Conservation (phyloP, 2,329 filamentous ascomycete species). For the Orbilia oligospora region DNA sequence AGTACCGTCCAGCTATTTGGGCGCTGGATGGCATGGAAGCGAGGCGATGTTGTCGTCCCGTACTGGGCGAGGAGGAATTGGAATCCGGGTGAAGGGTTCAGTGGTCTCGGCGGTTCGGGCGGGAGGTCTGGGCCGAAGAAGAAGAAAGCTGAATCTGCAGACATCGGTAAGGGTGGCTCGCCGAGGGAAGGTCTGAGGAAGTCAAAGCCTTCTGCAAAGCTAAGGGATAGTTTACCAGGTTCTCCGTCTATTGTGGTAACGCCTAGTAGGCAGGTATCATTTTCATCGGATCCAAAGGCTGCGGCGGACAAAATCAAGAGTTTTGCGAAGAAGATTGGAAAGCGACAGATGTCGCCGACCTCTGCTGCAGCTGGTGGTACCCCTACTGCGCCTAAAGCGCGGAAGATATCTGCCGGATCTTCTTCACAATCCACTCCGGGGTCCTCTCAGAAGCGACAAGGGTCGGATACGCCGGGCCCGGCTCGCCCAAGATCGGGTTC, state of each 20-base stretch:
- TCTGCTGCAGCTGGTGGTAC: conserved; percentile 16
- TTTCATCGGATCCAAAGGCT: conserved; percentile 53
- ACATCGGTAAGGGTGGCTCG: conserved; percentile 49
- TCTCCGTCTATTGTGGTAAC: conserved; percentile 58
- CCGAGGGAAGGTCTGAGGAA: conserved; percentile 56
- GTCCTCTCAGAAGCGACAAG: conserved; percentile 47
- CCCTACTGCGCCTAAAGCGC: conserved; percentile 38
- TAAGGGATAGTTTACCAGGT: conserved; percentile 50
- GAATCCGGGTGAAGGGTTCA: conserved; percentile 66
- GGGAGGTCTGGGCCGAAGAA: conserved; percentile 40
- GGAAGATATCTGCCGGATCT: conserved; percentile 50
- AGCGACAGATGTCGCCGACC: conserved; percentile 47
- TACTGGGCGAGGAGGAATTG: conserved; percentile 74
- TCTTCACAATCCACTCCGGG: conserved; percentile 50
- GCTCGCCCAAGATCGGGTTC: conserved; percentile 48
- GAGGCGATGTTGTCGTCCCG: conserved; percentile 75
- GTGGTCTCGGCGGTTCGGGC: conserved; percentile 14
- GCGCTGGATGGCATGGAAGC: conserved; percentile 78
- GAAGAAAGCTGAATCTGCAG: conserved; percentile 42
- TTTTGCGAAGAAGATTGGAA: conserved; percentile 57
- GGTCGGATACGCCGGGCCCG: conserved; percentile 51
- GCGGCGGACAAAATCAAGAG: conserved; percentile 58
- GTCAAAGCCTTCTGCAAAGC: conserved; percentile 52
- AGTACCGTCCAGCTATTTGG: conserved; percentile 74
- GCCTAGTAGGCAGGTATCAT: conserved; percentile 55